Percentiles rank a stretch among this genome's conserved stretches.
Conservation (phyloP, 148 eudicot species). For the Vaccinium myrtillus region DNA sequence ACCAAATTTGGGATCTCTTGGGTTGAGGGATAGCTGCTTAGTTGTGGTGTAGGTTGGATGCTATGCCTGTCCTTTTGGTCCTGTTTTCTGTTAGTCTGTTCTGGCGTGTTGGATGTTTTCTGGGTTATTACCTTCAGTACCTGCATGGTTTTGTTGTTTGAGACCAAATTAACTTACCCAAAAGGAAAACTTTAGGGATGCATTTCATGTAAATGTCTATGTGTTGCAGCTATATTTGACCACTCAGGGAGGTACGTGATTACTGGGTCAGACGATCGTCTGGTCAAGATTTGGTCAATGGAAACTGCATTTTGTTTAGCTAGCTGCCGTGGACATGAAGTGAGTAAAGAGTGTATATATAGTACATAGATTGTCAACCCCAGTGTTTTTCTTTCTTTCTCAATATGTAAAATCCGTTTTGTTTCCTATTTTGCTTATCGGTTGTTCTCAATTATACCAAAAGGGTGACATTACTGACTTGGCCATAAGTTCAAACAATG, state of each 20-base stretch:
- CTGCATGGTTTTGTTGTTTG: neutral
- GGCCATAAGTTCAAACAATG: slow-evolving; percentile 90
- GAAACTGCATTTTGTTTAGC: slow-evolving; percentile 93
- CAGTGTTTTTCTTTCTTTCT: slow-evolving; percentile 7
- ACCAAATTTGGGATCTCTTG: neutral
- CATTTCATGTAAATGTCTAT: slow-evolving; percentile 15
- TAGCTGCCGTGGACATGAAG: slow-evolving; percentile 99
- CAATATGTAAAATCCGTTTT: slow-evolving; percentile 11
- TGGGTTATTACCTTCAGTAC: neutral
- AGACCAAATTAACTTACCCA: too few relatives aligned
- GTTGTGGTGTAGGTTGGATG: neutral
- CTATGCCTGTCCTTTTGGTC: neutral
- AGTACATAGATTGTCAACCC: slow-evolving; percentile 12
- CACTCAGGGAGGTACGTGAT: slow-evolving; percentile 87
- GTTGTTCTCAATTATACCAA: slow-evolving; percentile 16
- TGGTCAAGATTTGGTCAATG: slow-evolving; percentile 99
- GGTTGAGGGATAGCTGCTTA: neutral
- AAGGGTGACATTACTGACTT: slow-evolving; percentile 98
- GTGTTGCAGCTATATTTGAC: slow-evolving; percentile 87
- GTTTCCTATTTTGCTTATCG: slow-evolving; percentile 10
- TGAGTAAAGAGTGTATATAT: slow-evolving; percentile 32
- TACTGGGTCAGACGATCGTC: slow-evolving; percentile 97
- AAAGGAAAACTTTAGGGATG: neutral
- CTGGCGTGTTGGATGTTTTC: neutral
- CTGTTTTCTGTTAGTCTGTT: neutral